Evolutionary conservation across 345 rosid species (phyloP).

Genomic region (Sonneratia alba): DNA sequence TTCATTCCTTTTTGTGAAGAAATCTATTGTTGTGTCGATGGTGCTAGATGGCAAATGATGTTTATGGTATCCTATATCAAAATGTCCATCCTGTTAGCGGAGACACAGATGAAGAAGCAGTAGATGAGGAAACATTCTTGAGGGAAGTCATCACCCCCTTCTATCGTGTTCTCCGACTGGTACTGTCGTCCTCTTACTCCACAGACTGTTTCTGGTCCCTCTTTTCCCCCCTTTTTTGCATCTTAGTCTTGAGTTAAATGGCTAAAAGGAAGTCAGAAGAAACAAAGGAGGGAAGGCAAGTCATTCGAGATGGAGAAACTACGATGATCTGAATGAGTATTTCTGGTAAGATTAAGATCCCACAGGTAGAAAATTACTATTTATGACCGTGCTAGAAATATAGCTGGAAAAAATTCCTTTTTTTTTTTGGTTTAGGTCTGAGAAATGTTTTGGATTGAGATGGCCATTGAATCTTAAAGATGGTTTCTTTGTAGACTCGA

Average conservation of each 20-base stretch:
- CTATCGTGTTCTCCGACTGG: slow-evolving; percentile 64
- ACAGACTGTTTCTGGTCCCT: background rate
- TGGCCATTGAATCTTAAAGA: slow-evolving; percentile 68
- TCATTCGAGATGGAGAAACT: slow-evolving; percentile 96
- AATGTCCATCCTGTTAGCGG: slow-evolving; percentile 50
- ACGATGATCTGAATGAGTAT: slow-evolving; percentile 95
- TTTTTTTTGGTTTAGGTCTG: slow-evolving; percentile 48
- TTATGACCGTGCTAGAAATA: slow-evolving; percentile 9
- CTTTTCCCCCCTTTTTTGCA: background rate
- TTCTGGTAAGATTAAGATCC: slow-evolving; percentile 55
- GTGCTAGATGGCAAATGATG: slow-evolving; percentile 68
- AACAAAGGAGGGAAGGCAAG: slow-evolving; percentile 80
- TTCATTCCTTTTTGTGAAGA: slow-evolving; percentile 5
- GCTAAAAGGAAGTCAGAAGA: slow-evolving; percentile 69
- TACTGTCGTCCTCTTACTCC: slow-evolving; percentile 18
- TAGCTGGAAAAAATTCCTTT: slow-evolving; percentile 6
- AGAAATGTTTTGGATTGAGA: slow-evolving; percentile 47
- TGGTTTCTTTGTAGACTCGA: slow-evolving; percentile 65
- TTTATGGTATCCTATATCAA: slow-evolving; percentile 42
- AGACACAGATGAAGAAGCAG: slow-evolving; percentile 32
- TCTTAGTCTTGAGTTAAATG: slow-evolving; percentile 14
- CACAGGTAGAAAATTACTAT: background rate
- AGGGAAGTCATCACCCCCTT: slow-evolving; percentile 69
- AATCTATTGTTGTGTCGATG: slow-evolving; percentile 17
- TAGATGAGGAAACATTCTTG: slow-evolving; percentile 75